Conservation (phyloP, 2,329 filamentous ascomycete genomes). For the Aspergillus floridensis region DNA sequence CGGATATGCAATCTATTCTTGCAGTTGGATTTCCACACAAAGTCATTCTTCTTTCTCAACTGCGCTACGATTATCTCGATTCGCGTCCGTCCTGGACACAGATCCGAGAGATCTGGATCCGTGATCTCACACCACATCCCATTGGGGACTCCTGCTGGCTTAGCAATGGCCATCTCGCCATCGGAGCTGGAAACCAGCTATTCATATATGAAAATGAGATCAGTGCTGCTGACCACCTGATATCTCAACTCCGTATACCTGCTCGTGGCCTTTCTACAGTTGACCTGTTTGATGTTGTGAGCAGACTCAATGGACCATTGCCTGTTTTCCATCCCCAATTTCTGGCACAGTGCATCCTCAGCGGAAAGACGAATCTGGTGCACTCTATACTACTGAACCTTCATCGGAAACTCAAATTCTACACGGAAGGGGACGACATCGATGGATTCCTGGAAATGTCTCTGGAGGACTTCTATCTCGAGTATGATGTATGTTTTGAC, state of each 20-base stretch:
- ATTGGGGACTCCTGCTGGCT: constrained; percentile 95
- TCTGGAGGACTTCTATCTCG: constrained; percentile 49
- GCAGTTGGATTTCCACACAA: constrained; percentile 90
- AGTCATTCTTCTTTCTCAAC: constrained; percentile 77
- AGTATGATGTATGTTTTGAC: constrained; percentile 41
- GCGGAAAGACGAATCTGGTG: constrained; percentile 71
- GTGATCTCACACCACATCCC: constrained; percentile 79
- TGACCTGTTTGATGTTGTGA: constrained; percentile 78
- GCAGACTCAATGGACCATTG: constrained; percentile 79
- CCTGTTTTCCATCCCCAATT: constrained; percentile 93
- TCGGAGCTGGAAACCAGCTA: constrained; percentile 87
- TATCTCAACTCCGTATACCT: constrained; percentile 54
- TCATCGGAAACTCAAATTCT: constrained; percentile 75
- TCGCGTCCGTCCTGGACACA: constrained; percentile 85
- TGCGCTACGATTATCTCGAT: constrained; percentile 88
- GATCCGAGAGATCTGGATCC: constrained; percentile 76
- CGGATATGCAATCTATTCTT: constrained; percentile 81
- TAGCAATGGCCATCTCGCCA: constrained; percentile 75
- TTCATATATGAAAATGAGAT: constrained; percentile 80
- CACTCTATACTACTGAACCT: constrained; percentile 70
- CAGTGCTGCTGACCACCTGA: constrained; percentile 59
- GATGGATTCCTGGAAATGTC: constrained; percentile 70
- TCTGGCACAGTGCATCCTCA: constrained; percentile 78
- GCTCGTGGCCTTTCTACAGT: constrained; percentile 51
- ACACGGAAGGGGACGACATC: constrained; percentile 74